phyloP scores from a whole-genome alignment of 257 asterid species.

The Henckelia pumila region DNA sequence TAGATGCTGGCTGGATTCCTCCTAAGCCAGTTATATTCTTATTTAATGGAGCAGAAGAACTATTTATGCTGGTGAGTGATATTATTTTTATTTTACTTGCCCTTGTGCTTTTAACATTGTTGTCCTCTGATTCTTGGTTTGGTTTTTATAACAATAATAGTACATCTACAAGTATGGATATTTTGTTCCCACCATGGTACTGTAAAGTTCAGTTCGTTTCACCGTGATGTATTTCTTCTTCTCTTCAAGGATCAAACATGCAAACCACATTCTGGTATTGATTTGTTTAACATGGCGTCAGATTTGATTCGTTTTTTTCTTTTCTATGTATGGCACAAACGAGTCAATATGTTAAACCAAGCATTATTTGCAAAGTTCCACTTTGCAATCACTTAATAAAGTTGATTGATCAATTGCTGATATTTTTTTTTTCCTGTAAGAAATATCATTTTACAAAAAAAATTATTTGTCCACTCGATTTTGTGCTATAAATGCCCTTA shows the following conservation, averaged over 20 bases:
- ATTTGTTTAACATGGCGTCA: conserved; percentile 2
- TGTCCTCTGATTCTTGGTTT: conserved; percentile 14
- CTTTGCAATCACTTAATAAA: background rate
- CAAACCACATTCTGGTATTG: conserved; percentile 1
- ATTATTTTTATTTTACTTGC: conserved; percentile 12
- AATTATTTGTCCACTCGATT: conserved; percentile 4
- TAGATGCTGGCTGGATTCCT: conserved; percentile 94
- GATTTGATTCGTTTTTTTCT: background rate
- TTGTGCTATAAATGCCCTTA: background rate
- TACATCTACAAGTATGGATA: background rate
- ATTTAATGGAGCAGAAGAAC: conserved; percentile 98
- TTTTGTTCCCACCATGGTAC: background rate
- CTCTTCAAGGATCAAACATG: conserved; percentile 12
- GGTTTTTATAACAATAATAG: conserved; percentile 5
- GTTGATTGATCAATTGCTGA: conserved; percentile 1
- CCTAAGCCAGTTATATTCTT: conserved; percentile 87
- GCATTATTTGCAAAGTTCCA: background rate
- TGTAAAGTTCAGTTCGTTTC: conserved; percentile 14
- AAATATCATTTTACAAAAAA: background rate
- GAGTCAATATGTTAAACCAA: background rate
- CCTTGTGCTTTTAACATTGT: conserved; percentile 16
- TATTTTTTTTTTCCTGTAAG: background rate
- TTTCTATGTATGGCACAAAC: conserved; percentile 1
- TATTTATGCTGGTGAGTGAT: conserved; percentile 84
- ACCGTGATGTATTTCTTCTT: background rate